Evolutionary conservation across 148 eudicot genomes (phyloP), one percentile per base, ranked within the genome.

Genomic region (Dianthus caryophyllus): DNA sequence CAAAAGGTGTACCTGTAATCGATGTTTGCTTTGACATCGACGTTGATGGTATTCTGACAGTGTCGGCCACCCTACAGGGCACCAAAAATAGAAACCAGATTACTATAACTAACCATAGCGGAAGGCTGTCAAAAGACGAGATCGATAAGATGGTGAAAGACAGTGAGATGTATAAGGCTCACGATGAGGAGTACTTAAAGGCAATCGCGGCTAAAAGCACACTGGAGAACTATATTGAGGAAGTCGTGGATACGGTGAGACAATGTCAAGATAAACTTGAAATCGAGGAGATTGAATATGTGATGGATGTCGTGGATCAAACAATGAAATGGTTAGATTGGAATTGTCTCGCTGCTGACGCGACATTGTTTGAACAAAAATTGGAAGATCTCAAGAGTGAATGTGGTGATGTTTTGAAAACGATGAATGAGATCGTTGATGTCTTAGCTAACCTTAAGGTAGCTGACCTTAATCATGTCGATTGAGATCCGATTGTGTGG

Each of bases 11-110:
- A 15, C 20, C 66, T 7, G 14, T 1, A 9, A 5, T 63, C 26
- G 31, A 63, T 21, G 24, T 17, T 13, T 5, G 1, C 14, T 63
- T 63, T 4, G 66, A 63, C 51, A 43, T 63, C 0, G 52, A 63
- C 15, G 12, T 10, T 1, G 20, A 65, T 49, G 57, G 69, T 3
- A 65, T 65, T 31, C 44, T 65, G 12, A 65, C 69, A 17, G 69
- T 49, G 20, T 29, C 69, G 0, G 55, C 69, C 7, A 22, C 24
- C 56, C 41, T 47, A 6, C 0, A 11, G 15, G 43, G 20, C 21
- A 65, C 69, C 8, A 65, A 20, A 29, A 65, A 49, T 18, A 65
- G 29, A 36, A 49, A 31, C 16, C 69, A 65, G n/a, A 31, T 65
- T 15, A 65, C 44, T 5, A 65, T 65, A 29, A 27, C 46, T 0